These are phyloP conservation scores for Onygenales sp. DNA, from an alignment of 2,329 filamentous ascomycete genomes.

Conservation along the genomic window DNA sequence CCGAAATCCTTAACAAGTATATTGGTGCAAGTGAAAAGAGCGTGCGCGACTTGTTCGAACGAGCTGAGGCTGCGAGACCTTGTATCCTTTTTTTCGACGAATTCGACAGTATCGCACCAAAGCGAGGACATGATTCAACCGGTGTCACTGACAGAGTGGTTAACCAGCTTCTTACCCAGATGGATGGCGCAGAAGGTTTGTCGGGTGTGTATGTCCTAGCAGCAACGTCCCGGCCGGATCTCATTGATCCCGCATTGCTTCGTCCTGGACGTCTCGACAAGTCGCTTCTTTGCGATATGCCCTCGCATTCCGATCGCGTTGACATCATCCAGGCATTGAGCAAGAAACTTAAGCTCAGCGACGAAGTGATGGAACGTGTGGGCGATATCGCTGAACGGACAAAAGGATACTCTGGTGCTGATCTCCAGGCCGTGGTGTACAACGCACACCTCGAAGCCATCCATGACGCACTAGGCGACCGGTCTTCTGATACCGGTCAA, in stretches of 20 bases:
- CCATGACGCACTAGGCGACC: constrained; percentile 72
- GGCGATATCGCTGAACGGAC: constrained; percentile 69
- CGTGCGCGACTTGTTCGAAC: constrained; percentile 88
- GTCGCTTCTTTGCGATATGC: constrained; percentile 83
- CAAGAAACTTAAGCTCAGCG: constrained; percentile 64
- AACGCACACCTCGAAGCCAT: constrained; percentile 97
- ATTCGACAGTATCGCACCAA: constrained; percentile 95
- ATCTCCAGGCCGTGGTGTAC: constrained; percentile 88
- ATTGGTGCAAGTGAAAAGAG: constrained; percentile 96
- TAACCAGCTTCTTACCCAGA: constrained; percentile 95
- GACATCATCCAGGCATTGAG: constrained; percentile 85
- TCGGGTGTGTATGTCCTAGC: constrained; percentile 94
- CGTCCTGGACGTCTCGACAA: constrained; percentile 91
- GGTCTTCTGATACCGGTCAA: constrained; percentile 28
- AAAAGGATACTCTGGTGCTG: constrained; percentile 86
- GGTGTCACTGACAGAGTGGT: constrained; percentile 98
- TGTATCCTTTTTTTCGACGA: constrained; percentile 98
- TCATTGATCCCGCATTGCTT: constrained; percentile 89
- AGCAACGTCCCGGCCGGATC: constrained; percentile 82
- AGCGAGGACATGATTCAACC: constrained; percentile 91
- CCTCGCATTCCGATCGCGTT: constrained; percentile 65
- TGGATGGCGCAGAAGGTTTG: constrained; percentile 95
- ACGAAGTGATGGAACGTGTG: constrained; percentile 55
- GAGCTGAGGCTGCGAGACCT: constrained; percentile 74
- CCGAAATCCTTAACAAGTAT: constrained; percentile 98